A percentile compares a stretch with the other conserved stretches of the same genome.
Evolutionary conservation across 495 filamentous ascomycete species (phyloP).

Genomic region (Cenococcum geophilum): DNA sequence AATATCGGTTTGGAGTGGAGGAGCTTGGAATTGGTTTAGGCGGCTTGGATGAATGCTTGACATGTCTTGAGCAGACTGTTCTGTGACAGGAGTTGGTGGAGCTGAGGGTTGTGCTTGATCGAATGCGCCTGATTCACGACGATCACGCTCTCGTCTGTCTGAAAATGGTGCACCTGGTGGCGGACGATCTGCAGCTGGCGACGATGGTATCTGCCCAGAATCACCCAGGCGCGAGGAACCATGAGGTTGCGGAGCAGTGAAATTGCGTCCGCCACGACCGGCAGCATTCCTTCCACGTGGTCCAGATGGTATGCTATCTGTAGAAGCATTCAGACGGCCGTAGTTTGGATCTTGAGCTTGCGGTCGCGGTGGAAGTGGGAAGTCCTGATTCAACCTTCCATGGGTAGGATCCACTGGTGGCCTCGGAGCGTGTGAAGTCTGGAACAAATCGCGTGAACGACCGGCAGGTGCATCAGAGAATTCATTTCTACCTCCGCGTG

Average conservation of each 20-base stretch:
- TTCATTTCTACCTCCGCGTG: constrained; percentile 28
- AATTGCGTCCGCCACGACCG: constrained; percentile 38
- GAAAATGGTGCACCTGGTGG: constrained; percentile 10
- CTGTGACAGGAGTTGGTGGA: constrained; percentile 24
- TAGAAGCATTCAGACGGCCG: constrained; percentile 44
- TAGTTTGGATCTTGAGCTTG: constrained; percentile 38
- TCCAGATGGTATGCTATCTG: constrained; percentile 62
- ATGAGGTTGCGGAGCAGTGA: constrained; percentile 32
- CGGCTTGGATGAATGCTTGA: constrained; percentile 37
- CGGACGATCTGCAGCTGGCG: constrained; percentile 12
- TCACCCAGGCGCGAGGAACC: constrained; percentile 13
- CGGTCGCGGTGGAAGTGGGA: constrained; percentile 19
- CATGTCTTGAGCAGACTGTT: constrained; percentile 13
- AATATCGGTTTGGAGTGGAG: constrained; percentile 28
- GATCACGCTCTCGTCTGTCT: constrained; percentile 7
- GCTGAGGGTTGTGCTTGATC: constrained; percentile 18
- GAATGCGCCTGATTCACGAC: constrained; percentile 9
- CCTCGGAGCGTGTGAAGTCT: constrained; percentile 17
- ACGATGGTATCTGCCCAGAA: neutral
- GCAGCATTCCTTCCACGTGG: constrained; percentile 50
- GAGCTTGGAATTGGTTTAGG: constrained; percentile 19
- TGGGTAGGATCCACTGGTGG: constrained; percentile 23
- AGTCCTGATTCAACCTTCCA: constrained; percentile 32
- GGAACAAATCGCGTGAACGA: constrained; percentile 28
- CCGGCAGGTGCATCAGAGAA: constrained; percentile 3